Base-by-base conservation (phyloP, 2,329 filamentous ascomycete genomes). In the Phoma sp. region DNA sequence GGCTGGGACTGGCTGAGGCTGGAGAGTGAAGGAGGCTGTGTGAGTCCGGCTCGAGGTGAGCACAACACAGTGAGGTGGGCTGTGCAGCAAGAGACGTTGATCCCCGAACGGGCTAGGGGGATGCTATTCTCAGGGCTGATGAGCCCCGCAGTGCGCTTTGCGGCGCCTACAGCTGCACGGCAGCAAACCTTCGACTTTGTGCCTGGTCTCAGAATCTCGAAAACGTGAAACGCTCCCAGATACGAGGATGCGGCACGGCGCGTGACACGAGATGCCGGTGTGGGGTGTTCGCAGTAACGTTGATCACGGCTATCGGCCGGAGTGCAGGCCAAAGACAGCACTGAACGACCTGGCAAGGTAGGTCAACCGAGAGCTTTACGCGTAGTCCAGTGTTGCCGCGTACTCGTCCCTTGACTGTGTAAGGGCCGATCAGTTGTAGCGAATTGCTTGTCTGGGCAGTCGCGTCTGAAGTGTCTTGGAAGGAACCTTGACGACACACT, bases 1-100 rank as follows among this genome's bases (percentile, higher is more conserved):
- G 59, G 60, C 56, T 39, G 46, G 61, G 53, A 52, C 47, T 43
- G 58, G 34, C 57, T 66, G 63, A 61, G 64, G 65, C 66, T 69
- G 66, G 60, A 65, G 65, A 61, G 65, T 56, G 57, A 63, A 60
- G 57, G 63, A 61, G 65, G 65, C 65, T 66, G 65, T 65, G 65
- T 67, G 53, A 39, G 62, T 57, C 48, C 47, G 60, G 48, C 55
- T 51, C 50, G 51, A 54, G 53, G 56, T 60, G 59, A 56, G 57
- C 45, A 42, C 42, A 49, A 49, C 42, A 47, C 51, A 39, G 51
- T 54, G 45, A 46, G 46, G 55, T 56, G 52, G 56, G 56, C 56
- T 61, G 56, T 58, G 53, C 46, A 50, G 42, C 38, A 38, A 45
- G 45, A 45, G 39, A 49, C 21, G 39, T 45, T 45, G 51, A 46